Evolutionary conservation across 371 early-diverging fungal species (phyloP).

Genomic region (Umbelopsis sp.): DNA sequence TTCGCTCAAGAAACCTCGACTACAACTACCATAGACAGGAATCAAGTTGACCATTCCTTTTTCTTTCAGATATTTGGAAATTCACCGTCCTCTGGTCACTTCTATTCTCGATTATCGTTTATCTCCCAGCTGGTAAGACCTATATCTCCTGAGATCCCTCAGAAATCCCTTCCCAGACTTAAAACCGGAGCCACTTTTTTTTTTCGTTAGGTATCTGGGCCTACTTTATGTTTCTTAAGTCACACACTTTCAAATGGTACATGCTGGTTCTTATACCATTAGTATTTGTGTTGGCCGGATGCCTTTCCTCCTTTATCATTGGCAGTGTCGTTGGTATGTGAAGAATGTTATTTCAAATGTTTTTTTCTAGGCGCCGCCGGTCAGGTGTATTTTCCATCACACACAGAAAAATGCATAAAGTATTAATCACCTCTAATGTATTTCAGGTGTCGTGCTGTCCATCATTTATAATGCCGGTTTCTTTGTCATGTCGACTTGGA

Average conservation of each 20-base stretch:
- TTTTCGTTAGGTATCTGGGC: constrained; percentile 46
- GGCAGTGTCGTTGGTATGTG: constrained; percentile 63
- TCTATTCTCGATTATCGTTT: constrained; percentile 43
- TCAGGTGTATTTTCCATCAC: background rate
- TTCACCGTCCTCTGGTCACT: constrained; percentile 55
- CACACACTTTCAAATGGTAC: constrained; percentile 55
- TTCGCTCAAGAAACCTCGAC: background rate
- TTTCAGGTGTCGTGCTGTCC: constrained; percentile 59
- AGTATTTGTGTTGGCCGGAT: constrained; percentile 56
- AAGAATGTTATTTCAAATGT: background rate
- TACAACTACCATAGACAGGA: no score
- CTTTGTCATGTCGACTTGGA: constrained; percentile 74
- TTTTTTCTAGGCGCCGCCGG: background rate
- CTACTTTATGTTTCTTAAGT: constrained; percentile 53
- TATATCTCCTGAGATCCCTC: background rate
- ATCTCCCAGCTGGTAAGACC: constrained; percentile 48
- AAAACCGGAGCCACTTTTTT: background rate
- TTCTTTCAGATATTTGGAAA: constrained; percentile 46
- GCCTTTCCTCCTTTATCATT: constrained; percentile 58
- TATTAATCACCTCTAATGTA: background rate
- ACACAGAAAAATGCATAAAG: background rate
- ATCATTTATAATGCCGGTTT: constrained; percentile 66
- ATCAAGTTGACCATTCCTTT: constrained; percentile 9
- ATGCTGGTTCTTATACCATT: constrained; percentile 50
- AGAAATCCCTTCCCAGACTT: background rate